phyloP scores from a whole-genome alignment of 2,329 filamentous ascomycete genomes.

The Cytospora schulzeri region DNA sequence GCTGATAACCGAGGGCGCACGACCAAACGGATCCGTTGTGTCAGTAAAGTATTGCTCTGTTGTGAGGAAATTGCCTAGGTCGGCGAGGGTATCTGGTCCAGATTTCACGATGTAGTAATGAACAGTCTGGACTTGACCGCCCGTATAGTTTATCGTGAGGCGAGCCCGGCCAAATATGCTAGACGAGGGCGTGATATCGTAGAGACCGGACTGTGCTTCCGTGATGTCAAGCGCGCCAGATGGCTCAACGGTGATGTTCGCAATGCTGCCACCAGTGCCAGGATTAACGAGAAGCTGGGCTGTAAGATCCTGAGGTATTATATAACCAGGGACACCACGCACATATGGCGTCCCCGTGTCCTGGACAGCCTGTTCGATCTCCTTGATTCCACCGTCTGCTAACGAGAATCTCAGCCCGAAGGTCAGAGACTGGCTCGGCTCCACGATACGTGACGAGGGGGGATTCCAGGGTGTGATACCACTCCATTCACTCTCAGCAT shows the following conservation, averaged over 20 bases:
- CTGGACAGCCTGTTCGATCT: slow-evolving; percentile 49
- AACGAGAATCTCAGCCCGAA: slow-evolving; percentile 56
- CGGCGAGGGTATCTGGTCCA: slow-evolving; percentile 44
- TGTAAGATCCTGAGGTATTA: slow-evolving; percentile 50
- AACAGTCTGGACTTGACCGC: slow-evolving; percentile 52
- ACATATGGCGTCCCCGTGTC: slow-evolving; percentile 50
- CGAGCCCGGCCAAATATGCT: slow-evolving; percentile 52
- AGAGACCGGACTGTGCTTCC: slow-evolving; percentile 36
- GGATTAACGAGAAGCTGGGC: slow-evolving; percentile 49
- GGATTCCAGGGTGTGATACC: slow-evolving; percentile 55
- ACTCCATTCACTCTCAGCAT: slow-evolving; percentile 59
- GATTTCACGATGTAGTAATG: slow-evolving; percentile 59
- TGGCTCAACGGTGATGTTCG: slow-evolving; percentile 43
- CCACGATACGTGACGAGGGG: slow-evolving; percentile 49
- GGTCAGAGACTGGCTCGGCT: slow-evolving; percentile 47
- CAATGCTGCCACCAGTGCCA: slow-evolving; percentile 41
- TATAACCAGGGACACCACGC: slow-evolving; percentile 57
- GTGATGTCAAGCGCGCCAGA: slow-evolving; percentile 41
- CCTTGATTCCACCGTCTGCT: slow-evolving; percentile 45
- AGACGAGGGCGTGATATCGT: slow-evolving; percentile 46
- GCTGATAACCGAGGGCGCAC: slow-evolving; percentile 57
- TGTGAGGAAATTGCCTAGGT: slow-evolving; percentile 56
- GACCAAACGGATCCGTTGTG: slow-evolving; percentile 54
- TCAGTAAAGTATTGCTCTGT: slow-evolving; percentile 55
- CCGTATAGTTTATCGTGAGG: slow-evolving; percentile 50